These are phyloP conservation scores for Bruguiera hainesii DNA, from an alignment of 441 rosid genomes.

Conservation along the genomic window DNA sequence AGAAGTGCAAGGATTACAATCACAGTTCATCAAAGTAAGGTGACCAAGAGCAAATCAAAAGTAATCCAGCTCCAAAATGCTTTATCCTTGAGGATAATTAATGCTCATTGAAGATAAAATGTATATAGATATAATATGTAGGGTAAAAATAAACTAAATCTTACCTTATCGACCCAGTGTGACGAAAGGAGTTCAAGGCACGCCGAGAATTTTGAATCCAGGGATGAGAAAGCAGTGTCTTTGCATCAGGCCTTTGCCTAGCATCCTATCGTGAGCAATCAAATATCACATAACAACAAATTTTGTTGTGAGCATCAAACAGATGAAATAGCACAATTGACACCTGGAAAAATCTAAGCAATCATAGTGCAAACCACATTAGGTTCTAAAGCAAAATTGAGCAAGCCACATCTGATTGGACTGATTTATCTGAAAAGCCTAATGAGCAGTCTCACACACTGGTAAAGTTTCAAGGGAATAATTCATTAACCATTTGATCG, in stretches of 20 bases:
- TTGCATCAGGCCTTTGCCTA: conserved; percentile 98
- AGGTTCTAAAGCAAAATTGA: neutral
- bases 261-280: conserved; percentile 67
- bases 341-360: neutral
- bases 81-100: no score
- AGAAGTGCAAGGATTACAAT: no score
- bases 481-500: no score
- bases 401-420: neutral
- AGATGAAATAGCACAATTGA: neutral
- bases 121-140: neutral
- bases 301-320: neutral
- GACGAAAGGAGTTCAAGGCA: conserved; percentile 83
- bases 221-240: conserved; percentile 94
- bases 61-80: no score
- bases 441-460: neutral
- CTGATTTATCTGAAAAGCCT: no score
- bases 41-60: no score
- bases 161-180: conserved; percentile 76
- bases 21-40: no score
- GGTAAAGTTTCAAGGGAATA: neutral
- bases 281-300: conserved; percentile 2
- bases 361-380: neutral
- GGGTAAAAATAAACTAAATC: conserved; percentile 4
- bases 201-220: conserved; percentile 95
- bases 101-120: neutral